phyloP scores from a whole-genome alignment of 495 filamentous ascomycete species.

The Eremomyces bilateralis region DNA sequence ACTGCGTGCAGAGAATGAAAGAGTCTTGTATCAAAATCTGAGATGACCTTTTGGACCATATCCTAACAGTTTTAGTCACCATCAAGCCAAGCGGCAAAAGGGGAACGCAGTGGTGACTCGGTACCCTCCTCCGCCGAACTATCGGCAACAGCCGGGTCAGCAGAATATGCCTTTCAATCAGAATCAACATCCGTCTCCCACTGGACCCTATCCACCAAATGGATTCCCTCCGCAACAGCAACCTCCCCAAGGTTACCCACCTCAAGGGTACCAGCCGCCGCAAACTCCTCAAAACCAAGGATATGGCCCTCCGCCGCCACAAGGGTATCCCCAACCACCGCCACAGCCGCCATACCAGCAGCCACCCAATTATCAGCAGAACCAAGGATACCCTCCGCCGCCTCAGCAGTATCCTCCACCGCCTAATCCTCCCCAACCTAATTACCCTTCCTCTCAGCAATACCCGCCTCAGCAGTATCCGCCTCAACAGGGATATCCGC shows the following conservation, averaged over 20 bases:
- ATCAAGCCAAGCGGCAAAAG: slow-evolving; percentile 15
- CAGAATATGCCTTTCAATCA: slow-evolving; percentile 7
- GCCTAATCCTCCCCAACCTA: slow-evolving; percentile 5
- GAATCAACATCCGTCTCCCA: slow-evolving; percentile 7
- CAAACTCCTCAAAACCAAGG: slow-evolving; percentile 4
- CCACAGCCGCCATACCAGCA: slow-evolving; percentile 4
- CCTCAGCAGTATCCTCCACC: slow-evolving; percentile 7
- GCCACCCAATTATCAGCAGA: slow-evolving; percentile 8
- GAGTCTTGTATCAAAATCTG: too few relatives aligned
- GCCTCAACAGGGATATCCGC: slow-evolving; percentile 9
- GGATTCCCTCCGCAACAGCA: slow-evolving; percentile 7
- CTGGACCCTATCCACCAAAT: too few relatives aligned
- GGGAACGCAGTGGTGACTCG: slow-evolving; percentile 20
- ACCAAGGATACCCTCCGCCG: slow-evolving; percentile 4
- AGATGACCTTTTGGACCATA: too few relatives aligned
- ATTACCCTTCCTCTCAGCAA: slow-evolving; percentile 5
- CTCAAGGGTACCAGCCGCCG: slow-evolving; percentile 1
- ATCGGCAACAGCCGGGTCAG: slow-evolving; percentile 12
- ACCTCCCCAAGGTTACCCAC: slow-evolving; percentile 2
- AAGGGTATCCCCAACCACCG: slow-evolving; percentile 2
- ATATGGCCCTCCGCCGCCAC: slow-evolving; percentile 9
- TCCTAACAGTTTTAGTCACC: slow-evolving; percentile 3
- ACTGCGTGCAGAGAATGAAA: too few relatives aligned
- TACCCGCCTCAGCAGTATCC: slow-evolving; percentile 5
- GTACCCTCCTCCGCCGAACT: slow-evolving; percentile 20